Base-by-base conservation (phyloP, 202 grass and related monocot genomes). In the Panicum hallii region DNA sequence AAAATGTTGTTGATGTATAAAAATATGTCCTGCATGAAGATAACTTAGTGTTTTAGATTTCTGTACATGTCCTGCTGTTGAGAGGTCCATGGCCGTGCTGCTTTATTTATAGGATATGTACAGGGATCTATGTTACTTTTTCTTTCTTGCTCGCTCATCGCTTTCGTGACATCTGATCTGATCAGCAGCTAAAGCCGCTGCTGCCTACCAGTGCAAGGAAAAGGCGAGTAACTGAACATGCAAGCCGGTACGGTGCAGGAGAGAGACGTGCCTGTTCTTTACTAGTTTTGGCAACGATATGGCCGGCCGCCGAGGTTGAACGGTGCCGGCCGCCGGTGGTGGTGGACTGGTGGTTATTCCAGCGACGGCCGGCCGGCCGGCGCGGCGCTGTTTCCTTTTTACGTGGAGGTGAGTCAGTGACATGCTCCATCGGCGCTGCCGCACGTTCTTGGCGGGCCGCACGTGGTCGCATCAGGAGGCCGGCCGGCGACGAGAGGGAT, bases 331-430 rank as follows among this genome's bases (percentile, higher is more conserved):
- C 49, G 26, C 20, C 5, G 45, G 66, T 65, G 46, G 67, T 58
- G 65, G 22, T 14, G 16, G 28, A 17, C 64, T 32, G 6, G n/a
- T n/a, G 75, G 16, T 53, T 30, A 10, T 32, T 70, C 42, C 47
- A 46, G 20, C n/a, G 5, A 9, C 28, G 48, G 20, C 42, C 28
- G 65, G 23, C 47, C 2, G 11, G 26, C 26, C 26, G 26, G 26
- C 26, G 11, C 26, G 26, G 26, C 26, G 11, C 5, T 1, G 4
- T 83, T 73, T 77, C 32, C 32, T 84, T 84, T 90, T 16, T 79
- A 73, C 67, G 88, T 90, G 88, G 74, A 45, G 50, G 36, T 83
- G 88, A 87, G 74, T 79, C 84, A 90, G 48, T 17, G 38, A 16
- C 70, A 38, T 74, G 60, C 50, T 34, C 17, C 63, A 40, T 55